Base-by-base conservation (phyloP, 306 rosid species). In the Prinsepia uniflora region DNA sequence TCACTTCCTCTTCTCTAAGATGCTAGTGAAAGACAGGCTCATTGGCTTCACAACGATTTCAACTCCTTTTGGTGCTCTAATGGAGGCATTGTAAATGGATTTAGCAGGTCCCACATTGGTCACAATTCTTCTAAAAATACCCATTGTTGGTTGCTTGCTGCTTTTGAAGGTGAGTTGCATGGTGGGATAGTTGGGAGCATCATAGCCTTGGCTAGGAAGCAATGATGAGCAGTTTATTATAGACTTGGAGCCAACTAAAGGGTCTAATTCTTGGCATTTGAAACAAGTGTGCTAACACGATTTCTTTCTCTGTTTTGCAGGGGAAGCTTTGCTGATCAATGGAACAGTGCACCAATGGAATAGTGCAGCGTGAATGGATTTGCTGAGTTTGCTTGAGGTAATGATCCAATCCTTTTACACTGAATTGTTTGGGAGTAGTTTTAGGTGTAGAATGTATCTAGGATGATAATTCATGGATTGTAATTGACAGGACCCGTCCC, bases 111-210 rank as follows among this genome's bases (percentile, higher is more conserved):
- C 95, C 17, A 94, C 96, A 60, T 91, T 94, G 63, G 99, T 94
- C 45, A 91, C 91, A 58, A 58, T 80, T 44, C 99, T 76, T 65
- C 83, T 70, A 57, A 87, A 94, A 53, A 89, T 84, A 5, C 75
- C 83, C 0, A 71, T 34, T 7, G 91, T 83, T 15, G 55, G 72
- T 5, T 52, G 34, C 67, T 15, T 74, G 41, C 71, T 78, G 66
- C 14, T 59, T 63, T 65, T 64, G 75, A 89, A 72, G 59, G 71
- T 79, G 2, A 94, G 83, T 57, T 91, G 96, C 72, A 94, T 83
- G 9, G 79, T 84, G 15, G 96, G 99, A 65, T 90, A 91, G 83
- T 94, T 94, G 62, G 91, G 74, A 60, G 86, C 92, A 47, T 94
- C 97, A 12, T 91, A 47, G n/a, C 99, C 92, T 10, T 83, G 68